Base-by-base conservation (phyloP, 2,329 filamentous ascomycete species). In the Torrubiella hemipterigena region DNA sequence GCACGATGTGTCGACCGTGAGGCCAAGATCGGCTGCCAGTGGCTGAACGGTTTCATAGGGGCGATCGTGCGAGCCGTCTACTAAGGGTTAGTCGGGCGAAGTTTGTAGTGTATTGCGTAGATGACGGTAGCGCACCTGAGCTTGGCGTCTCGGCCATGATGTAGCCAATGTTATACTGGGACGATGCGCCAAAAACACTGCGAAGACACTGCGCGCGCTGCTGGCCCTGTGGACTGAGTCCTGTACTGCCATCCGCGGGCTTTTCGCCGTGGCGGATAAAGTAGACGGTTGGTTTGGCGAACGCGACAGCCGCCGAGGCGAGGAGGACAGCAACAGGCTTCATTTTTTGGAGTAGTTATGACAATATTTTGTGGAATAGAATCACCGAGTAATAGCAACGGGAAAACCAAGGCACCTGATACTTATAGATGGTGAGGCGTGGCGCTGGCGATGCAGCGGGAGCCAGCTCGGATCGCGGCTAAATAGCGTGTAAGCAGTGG, bases 221-320 rank as follows among this genome's bases (percentile, higher is more conserved):
- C 32, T 61, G 39, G 13, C 73, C 73, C 37, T 62, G 43, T 0
- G 58, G 41, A 33, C 50, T 70, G 27, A 77, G 54, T 3, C 70
- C 71, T 34, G 61, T 51, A 11, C 56, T 57, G 31, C 63, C 52
- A 4, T 59, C 58, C 22, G 58, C 49, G 2, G 73, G 72, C 49
- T 78, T 78, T 49, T 78, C 73, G 36, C 73, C 73, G 40, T 78
- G 73, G 13, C 73, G 67, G 46, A 78, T 77, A 7, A 77, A 52
- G 45, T 74, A 78, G 19, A 77, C 66, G 1, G 64, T 75, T 2
- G 69, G 61, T 7, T 44, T 38, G 18, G 34, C 34, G 3, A 42
- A 42, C 7, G 39, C 37, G 3, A 39, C 45, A 15, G 46, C 16
- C 6, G 39, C 38, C 7, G 38, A 34, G 15, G 45, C 29, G n/a